phyloP scores from a whole-genome alignment of 2,329 filamentous ascomycete genomes.

The Xylariales sp. region DNA sequence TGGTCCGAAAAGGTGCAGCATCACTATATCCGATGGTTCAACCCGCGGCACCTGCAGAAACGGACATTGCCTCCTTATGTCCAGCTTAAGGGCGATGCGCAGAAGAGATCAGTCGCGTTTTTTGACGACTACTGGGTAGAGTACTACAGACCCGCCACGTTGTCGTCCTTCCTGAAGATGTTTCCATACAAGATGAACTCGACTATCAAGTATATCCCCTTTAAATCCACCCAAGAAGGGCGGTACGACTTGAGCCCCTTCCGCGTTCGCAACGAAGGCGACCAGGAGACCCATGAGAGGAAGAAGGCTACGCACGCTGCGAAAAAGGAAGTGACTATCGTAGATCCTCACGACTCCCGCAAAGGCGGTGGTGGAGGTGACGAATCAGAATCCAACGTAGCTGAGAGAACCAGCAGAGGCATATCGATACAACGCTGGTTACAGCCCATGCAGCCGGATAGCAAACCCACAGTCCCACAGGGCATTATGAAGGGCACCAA shows the following conservation, averaged over 20 bases:
- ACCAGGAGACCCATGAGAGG: constrained; percentile 55
- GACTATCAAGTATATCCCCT: constrained; percentile 75
- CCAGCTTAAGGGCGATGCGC: constrained; percentile 30
- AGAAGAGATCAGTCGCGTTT: constrained; percentile 46
- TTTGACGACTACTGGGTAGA: constrained; percentile 97
- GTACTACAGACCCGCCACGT: constrained; percentile 83
- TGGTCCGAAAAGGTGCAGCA: constrained; percentile 60
- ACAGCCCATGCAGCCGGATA: constrained; percentile 40
- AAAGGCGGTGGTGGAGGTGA: constrained; percentile 34
- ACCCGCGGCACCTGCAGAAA: constrained; percentile 63
- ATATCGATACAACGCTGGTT: constrained; percentile 60
- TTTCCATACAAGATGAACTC: constrained; percentile 92
- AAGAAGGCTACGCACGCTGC: constrained; percentile 39
- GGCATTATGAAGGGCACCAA: constrained; percentile 55
- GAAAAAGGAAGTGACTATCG: constrained; percentile 66
- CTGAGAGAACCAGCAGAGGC: constrained; percentile 35
- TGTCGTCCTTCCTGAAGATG: constrained; percentile 88
- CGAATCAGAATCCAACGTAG: constrained; percentile 34
- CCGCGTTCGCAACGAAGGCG: constrained; percentile 63
- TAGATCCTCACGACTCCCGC: constrained; percentile 50
- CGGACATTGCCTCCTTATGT: constrained; percentile 50
- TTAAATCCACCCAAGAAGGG: constrained; percentile 66
- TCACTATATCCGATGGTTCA: constrained; percentile 89
- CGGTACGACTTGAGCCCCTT: constrained; percentile 87
- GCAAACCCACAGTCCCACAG: constrained; percentile 29